Conservation (phyloP, 305 asterid genomes). For the Caryopteris hybrid region DNA sequence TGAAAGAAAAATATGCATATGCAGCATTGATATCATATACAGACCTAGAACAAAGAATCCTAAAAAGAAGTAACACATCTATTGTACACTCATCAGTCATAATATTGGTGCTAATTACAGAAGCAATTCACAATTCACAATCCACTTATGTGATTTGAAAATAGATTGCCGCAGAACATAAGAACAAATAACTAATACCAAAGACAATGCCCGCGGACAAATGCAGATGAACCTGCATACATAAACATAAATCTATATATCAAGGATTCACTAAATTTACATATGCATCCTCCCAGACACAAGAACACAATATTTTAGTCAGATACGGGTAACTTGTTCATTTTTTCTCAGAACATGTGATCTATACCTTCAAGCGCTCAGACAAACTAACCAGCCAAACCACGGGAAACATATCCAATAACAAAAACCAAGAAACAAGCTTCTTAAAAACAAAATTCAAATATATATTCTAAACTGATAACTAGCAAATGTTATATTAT, state of each 20-base stretch:
- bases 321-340: background rate
- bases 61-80: background rate
- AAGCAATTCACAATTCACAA: background rate
- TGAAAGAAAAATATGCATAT: background rate
- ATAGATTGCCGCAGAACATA: background rate
- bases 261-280: background rate
- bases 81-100: background rate
- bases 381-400: background rate
- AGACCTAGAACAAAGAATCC: background rate
- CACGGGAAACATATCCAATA: background rate
- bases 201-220: background rate
- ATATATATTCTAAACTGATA: background rate
- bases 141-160: background rate
- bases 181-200: background rate
- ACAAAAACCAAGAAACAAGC: background rate
- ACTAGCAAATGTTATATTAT: background rate
- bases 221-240: background rate
- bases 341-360: background rate
- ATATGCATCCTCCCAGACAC: background rate
- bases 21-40: background rate
- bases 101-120: background rate
- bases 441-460: background rate
- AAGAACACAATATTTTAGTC: background rate
- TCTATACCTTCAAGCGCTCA: background rate
- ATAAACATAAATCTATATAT: background rate